Base-by-base conservation (phyloP, 306 rosid species). In the Carpinus viminea region DNA sequence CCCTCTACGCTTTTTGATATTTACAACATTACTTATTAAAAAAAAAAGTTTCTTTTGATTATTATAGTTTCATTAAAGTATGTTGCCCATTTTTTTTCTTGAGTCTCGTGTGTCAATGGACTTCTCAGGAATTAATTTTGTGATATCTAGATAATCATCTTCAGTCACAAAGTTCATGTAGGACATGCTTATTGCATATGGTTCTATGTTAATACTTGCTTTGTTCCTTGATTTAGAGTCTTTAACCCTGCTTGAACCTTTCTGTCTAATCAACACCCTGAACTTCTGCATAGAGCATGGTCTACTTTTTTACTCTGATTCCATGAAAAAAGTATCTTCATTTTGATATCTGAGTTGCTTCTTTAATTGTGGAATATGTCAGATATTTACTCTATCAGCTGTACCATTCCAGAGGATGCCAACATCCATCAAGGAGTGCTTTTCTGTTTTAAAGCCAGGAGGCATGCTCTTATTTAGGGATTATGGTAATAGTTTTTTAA, bases 361-460 rank as follows among this genome's bases (percentile, higher is more conserved):
- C 34, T 72, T 76, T 76, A 74, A 16, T 71, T 52, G 45, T 83
- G 72, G 78, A 50, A 66, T 83, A 46, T 76, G 70, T 68, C 91
- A 95, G 98, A 88, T 95, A 86, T 95, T 95, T 78, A 92, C 98
- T 59, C 85, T 95, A 64, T 95, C 98, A 73, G 98, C 97, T 17
- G 64, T 95, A 60, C 93, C 97, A 0, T 85, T 83, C 48, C 87
- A 86, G 74, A 91, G 87, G 87, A 91, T 92, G 92, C 89, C 89
- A 13, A 83, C 77, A 78, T 87, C 92, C 28, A 76, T 95, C 81
- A 86, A 84, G 80, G 97, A 91, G 74, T 95, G 95, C 71, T 90
- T 86, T 84, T 74, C 80, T 80, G 89, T 92, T 76, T 78, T 95
- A 64, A 90, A 91, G 82, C 97, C 98, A 1, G 97, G 98, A 86